These are phyloP conservation scores for Fusarium heterosporum DNA, from an alignment of 2,329 filamentous ascomycete species.

Conservation along the genomic window DNA sequence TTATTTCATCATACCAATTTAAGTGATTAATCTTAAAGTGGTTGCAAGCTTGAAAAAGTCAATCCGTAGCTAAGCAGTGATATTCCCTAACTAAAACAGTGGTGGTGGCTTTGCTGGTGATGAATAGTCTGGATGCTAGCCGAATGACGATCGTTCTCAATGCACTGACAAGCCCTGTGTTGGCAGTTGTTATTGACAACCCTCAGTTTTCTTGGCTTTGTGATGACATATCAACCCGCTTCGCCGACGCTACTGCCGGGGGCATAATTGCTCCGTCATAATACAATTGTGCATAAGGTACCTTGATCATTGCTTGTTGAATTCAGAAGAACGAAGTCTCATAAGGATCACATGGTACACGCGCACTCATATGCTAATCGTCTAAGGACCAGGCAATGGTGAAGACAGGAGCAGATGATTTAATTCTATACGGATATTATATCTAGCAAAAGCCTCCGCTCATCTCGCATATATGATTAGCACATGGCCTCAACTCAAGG, in stretches of 20 bases:
- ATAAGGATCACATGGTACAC: not conserved
- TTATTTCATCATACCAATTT: not conserved
- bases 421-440: not conserved
- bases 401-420: not conserved
- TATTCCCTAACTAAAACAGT: not conserved
- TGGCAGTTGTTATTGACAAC: not conserved
- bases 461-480: conserved; percentile 1
- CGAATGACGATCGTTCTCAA: not conserved
- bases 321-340: not conserved
- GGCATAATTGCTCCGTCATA: not conserved
- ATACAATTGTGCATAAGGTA: not conserved
- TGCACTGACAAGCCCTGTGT: not conserved
- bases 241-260: not conserved
- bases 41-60: not conserved
- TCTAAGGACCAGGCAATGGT: not conserved
- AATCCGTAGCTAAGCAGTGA: not conserved
- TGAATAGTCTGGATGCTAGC: conserved; percentile 1
- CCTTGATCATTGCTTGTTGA: not conserved
- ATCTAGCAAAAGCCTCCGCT: conserved; percentile 2
- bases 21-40: not conserved
- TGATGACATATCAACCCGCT: conserved; percentile 12
- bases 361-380: not conserved
- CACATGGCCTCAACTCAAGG: not conserved
- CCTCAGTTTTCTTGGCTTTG: not conserved
- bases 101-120: conserved; percentile 10